These are phyloP conservation scores for Oryza brachyantha DNA, from an alignment of 176 grass and related monocot species.

Conservation along the genomic window DNA sequence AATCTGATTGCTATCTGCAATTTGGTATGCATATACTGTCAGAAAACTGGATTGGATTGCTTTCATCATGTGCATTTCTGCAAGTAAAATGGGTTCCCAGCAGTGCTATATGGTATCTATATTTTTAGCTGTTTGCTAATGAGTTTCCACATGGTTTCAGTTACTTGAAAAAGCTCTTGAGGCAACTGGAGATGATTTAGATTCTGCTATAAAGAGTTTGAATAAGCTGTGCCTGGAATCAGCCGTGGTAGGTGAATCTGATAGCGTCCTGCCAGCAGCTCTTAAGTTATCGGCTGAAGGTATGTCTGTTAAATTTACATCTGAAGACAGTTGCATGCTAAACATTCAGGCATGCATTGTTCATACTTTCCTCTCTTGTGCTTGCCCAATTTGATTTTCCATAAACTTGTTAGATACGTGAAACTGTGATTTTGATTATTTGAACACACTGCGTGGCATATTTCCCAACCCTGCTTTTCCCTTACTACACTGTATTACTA, in stretches of 20 bases:
- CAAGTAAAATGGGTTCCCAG: background rate
- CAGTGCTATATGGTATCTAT: background rate
- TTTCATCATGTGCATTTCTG: background rate
- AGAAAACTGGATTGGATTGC: background rate
- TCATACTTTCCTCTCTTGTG: background rate
- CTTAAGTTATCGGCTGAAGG: slow-evolving; percentile 50
- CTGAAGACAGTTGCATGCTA: background rate
- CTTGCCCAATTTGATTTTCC: background rate
- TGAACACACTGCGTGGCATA: background rate
- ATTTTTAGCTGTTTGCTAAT: background rate
- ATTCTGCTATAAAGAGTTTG: slow-evolving; percentile 74
- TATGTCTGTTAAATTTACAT: slow-evolving; percentile 25
- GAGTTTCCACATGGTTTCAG: slow-evolving; percentile 47
- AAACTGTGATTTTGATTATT: background rate
- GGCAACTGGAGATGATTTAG: slow-evolving; percentile 77
- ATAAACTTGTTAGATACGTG: background rate
- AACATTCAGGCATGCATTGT: background rate
- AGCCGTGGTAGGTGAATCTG: slow-evolving; percentile 29
- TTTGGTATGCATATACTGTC: background rate
- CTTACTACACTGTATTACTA: background rate
- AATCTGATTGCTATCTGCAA: background rate
- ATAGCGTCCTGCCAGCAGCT: slow-evolving; percentile 39
- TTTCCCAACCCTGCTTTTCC: background rate
- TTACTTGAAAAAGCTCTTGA: slow-evolving; percentile 77
- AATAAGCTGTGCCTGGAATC: slow-evolving; percentile 49